Evolutionary conservation across 2,329 filamentous ascomycete species (phyloP).

Genomic region (Aspergillus ustus): DNA sequence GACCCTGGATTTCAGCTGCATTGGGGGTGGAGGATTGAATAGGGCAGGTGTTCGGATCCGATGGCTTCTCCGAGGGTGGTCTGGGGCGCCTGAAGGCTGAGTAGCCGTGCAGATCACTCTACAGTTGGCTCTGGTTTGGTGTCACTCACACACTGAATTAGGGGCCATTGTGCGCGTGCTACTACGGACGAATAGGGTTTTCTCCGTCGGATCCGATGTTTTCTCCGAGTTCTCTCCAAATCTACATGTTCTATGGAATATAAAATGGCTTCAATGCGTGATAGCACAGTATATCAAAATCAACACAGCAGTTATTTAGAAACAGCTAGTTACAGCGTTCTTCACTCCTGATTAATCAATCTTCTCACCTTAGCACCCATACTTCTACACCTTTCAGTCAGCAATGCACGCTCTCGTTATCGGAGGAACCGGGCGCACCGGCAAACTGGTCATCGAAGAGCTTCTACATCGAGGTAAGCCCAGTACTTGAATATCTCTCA

Average conservation of each 20-base stretch:
- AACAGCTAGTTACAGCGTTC: too few relatives aligned
- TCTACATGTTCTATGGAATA: background rate
- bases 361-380: background rate
- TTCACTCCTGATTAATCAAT: too few relatives aligned
- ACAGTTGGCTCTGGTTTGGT: too few relatives aligned
- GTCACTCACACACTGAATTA: too few relatives aligned
- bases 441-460: constrained; percentile 48
- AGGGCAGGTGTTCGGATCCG: background rate
- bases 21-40: background rate
- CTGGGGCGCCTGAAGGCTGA: background rate
- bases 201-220: background rate
- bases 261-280: background rate
- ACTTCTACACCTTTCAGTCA: background rate
- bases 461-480: constrained; percentile 38
- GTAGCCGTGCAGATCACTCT: too few relatives aligned
- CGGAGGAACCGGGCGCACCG: constrained; percentile 51
- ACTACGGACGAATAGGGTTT: background rate
- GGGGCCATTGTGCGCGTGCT: too few relatives aligned
- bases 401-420: constrained; percentile 44
- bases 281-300: background rate
- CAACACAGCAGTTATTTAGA: too few relatives aligned
- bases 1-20: background rate
- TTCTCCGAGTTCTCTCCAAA: background rate
- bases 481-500: constrained; percentile 24
- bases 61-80: background rate